Evolutionary conservation across 2,329 filamentous ascomycete species (phyloP).

Genomic region (Colletotrichum destructivum): DNA sequence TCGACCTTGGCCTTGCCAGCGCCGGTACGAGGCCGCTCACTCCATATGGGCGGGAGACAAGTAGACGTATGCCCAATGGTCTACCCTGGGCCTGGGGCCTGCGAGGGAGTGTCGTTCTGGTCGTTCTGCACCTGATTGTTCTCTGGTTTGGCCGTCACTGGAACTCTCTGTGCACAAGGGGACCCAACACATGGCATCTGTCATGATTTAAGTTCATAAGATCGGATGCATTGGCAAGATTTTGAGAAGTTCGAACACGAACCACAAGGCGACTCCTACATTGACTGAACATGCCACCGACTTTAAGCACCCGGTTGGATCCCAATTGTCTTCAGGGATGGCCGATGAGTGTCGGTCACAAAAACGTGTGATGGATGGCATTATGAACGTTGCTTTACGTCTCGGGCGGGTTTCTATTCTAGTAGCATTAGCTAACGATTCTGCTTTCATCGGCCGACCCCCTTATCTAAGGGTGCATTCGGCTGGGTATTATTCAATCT

Average conservation of each 20-base stretch:
- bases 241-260: neutral
- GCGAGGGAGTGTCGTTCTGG: constrained; percentile 50
- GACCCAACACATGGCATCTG: constrained; percentile 25
- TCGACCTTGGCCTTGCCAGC: constrained; percentile 70
- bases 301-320: neutral
- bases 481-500: too few relatives aligned
- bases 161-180: constrained; percentile 52
- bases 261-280: neutral
- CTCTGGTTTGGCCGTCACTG: constrained; percentile 54
- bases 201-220: neutral
- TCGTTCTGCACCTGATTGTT: constrained; percentile 52
- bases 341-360: constrained; percentile 3
- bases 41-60: constrained; percentile 2
- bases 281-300: neutral
- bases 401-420: neutral
- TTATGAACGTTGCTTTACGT: neutral
- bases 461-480: too few relatives aligned
- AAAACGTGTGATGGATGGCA: neutral
- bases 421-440: neutral
- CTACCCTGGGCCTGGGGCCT: constrained; percentile 49
- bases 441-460: neutral
- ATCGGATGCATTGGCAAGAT: neutral
- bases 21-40: neutral
- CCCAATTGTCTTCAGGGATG: neutral
- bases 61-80: constrained; percentile 12